phyloP scores from a whole-genome alignment of 306 rosid genomes.

The Cucurbita argyrosperma region DNA sequence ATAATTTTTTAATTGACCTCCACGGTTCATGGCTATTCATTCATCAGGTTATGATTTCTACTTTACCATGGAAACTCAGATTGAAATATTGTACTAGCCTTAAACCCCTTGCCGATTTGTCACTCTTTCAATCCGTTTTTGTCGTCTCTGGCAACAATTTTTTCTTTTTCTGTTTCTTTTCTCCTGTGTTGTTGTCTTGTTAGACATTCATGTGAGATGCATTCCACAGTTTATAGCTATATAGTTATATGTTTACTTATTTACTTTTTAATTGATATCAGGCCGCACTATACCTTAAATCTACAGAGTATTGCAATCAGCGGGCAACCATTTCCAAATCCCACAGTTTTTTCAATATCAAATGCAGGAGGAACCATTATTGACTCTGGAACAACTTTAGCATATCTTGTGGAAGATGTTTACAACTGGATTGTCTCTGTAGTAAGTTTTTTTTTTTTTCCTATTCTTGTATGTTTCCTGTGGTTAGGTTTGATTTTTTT shows the following conservation, averaged over 20 bases:
- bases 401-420: slow-evolving; percentile 84
- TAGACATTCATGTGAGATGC: not conserved
- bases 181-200: not conserved
- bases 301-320: slow-evolving; percentile 69
- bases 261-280: slow-evolving; percentile 9
- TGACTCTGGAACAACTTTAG: slow-evolving; percentile 82
- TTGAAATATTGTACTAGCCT: not conserved
- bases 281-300: slow-evolving; percentile 83
- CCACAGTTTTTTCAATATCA: slow-evolving; percentile 52
- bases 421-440: slow-evolving; percentile 57
- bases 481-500: not conserved
- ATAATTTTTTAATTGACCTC: not conserved
- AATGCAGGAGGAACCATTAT: slow-evolving; percentile 62
- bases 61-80: not conserved
- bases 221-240: not conserved
- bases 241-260: not conserved
- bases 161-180: not conserved
- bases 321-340: slow-evolving; percentile 55
- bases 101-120: not conserved
- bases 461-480: not conserved
- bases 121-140: not conserved
- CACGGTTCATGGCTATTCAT: not conserved
- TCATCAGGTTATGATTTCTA: not conserved
- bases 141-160: not conserved
- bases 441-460: slow-evolving; percentile 31